A percentile compares a stretch with the other conserved stretches of the same genome.
Evolutionary conservation across 2,329 filamentous ascomycete genomes (phyloP).

Genomic region (Botrytis sinoallii): DNA sequence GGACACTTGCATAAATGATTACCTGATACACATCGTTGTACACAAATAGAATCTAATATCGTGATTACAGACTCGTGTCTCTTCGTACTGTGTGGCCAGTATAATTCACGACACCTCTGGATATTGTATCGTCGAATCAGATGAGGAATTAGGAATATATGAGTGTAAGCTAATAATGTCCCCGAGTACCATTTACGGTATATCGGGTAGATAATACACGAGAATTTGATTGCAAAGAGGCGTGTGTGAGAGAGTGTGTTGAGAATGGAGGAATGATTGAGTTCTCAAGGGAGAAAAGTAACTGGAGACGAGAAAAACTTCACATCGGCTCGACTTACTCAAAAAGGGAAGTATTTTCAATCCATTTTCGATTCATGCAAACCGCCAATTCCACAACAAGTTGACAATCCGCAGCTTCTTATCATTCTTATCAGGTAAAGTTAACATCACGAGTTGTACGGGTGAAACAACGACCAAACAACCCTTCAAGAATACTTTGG

Average conservation of each 20-base stretch:
- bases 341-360: neutral
- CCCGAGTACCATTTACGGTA: neutral
- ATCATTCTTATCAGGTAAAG: neutral
- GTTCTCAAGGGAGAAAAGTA: neutral
- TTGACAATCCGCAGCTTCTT: neutral
- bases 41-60: neutral
- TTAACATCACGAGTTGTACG: neutral
- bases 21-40: slow-evolving; percentile 4
- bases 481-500: neutral
- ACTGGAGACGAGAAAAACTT: slow-evolving; percentile 9
- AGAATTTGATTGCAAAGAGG: neutral
- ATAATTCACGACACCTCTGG: neutral
- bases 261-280: neutral
- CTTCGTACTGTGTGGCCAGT: neutral
- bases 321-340: neutral
- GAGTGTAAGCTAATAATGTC: neutral
- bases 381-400: neutral
- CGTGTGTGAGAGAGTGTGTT: neutral
- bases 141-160: neutral
- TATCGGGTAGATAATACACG: neutral
- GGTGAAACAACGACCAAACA: neutral
- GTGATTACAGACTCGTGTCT: neutral
- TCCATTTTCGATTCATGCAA: neutral
- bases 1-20: slow-evolving; percentile 6
- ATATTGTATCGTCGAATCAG: neutral